These are phyloP conservation scores for Ogataea pini DNA, from an alignment of 805 yeast genomes.

Conservation along the genomic window DNA sequence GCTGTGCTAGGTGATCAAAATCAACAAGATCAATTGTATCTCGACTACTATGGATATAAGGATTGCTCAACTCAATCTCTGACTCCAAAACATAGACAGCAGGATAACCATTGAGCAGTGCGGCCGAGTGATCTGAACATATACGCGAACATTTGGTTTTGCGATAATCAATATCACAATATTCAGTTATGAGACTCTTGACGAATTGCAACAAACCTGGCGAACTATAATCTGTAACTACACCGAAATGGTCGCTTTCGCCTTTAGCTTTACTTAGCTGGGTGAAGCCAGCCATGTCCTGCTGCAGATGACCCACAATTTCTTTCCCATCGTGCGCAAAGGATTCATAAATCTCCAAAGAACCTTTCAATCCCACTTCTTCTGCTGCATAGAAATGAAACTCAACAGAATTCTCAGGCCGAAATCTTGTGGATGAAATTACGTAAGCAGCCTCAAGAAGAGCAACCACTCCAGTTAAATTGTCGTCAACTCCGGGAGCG, in stretches of 20 bases:
- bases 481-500: constrained; percentile 96
- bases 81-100: constrained; percentile 81
- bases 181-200: constrained; percentile 58
- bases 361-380: constrained; percentile 89
- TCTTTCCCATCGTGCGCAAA: constrained; percentile 46
- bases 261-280: constrained; percentile 49
- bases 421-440: constrained; percentile 38
- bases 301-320: constrained; percentile 86
- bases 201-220: constrained; percentile 57
- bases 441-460: constrained; percentile 73
- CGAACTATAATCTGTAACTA: constrained; percentile 71
- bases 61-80: constrained; percentile 61
- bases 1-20: constrained; percentile 77
- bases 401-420: constrained; percentile 62
- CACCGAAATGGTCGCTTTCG: constrained; percentile 70
- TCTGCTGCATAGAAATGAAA: constrained; percentile 96
- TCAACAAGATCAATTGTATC: constrained; percentile 84
- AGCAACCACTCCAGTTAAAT: constrained; percentile 86
- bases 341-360: constrained; percentile 68
- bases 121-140: constrained; percentile 92
- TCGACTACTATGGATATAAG: constrained; percentile 70
- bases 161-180: constrained; percentile 66
- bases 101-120: constrained; percentile 80
- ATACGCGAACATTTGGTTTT: constrained; percentile 89
- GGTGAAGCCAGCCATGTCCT: constrained; percentile 90